Evolutionary conservation across 177 flowering plant genomes (phyloP), one percentile per base, ranked within the genome.

Genomic region (Vitis hybrid): DNA sequence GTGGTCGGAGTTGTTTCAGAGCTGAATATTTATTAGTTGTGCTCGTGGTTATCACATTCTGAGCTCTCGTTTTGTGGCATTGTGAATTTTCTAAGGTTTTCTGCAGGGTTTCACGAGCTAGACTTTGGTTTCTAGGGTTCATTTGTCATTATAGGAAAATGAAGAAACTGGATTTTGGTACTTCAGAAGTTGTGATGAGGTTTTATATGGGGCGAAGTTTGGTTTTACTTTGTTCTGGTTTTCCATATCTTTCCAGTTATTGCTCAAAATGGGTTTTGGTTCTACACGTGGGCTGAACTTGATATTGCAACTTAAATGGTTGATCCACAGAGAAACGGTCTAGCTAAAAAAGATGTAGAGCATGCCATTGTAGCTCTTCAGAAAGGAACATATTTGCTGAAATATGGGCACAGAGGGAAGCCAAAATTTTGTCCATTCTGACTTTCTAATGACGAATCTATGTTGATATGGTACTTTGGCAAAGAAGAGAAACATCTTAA

Each of bases 291-390:
- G 72, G 63, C 60, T 59, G 26, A 76, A 59, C 69, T 18, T 65
- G 69, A 54, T 61, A 64, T 74, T 76, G 78, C 70, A 78, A 80
- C 75, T 73, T 87, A 84, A 85, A 87, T 87, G 90, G 90, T 84
- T 76, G 88, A 83, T 80, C 18, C 74, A 18, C 82, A 70, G 73
- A 85, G 75, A 79, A 50, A 49, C 72, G 74, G 80, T 79, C 70
- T 73, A 11, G 81, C 72, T 15, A 84, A 86, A 49, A 83, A 78
- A 75, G 87, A 85, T 71, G 62, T 79, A 59, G 90, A 87, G 11
- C 88, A 85, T 83, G 88, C 26, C 26, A 23, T 23, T 23, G 2
- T 23, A 23, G 26, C 26, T 23, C 26, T 2, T 23, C 0, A 23
- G 26, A 23, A 23, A 23, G 0, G 26, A 2, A 0, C 26, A 23